These are phyloP conservation scores for Phaeosphaeriaceae sp. DNA, from an alignment of 2,329 filamentous ascomycete genomes.

Conservation along the genomic window DNA sequence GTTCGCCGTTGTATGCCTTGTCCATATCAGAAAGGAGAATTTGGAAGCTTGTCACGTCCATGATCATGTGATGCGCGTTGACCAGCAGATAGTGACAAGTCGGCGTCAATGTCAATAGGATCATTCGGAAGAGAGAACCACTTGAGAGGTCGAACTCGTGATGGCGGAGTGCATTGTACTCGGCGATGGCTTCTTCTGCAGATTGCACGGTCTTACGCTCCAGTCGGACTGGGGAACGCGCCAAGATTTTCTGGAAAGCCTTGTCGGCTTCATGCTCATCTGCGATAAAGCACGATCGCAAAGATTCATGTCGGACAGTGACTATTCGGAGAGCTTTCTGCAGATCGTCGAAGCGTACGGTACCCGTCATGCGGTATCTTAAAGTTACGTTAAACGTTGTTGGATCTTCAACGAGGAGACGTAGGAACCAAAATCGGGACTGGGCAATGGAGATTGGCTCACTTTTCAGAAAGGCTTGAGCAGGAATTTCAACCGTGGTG, in stretches of 20 bases:
- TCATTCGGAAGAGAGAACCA: slow-evolving; percentile 45
- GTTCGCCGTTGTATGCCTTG: slow-evolving; percentile 49
- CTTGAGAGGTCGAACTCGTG: slow-evolving; percentile 51
- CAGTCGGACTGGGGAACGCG: background rate
- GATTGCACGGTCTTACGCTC: background rate
- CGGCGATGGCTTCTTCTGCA: background rate
- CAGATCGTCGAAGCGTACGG: slow-evolving; percentile 39
- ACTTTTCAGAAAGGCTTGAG: slow-evolving; percentile 3
- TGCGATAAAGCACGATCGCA: background rate
- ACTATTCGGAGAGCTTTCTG: slow-evolving; percentile 44
- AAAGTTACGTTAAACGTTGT: slow-evolving; percentile 53
- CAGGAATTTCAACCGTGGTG: slow-evolving; percentile 13
- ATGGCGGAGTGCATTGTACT: background rate
- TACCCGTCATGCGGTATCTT: slow-evolving; percentile 42
- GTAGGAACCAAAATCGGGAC: slow-evolving; percentile 53
- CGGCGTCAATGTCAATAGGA: slow-evolving; percentile 42
- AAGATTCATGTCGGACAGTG: slow-evolving; percentile 2
- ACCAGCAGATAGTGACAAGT: slow-evolving; percentile 53
- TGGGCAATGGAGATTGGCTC: slow-evolving; percentile 52
- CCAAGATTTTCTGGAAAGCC: background rate
- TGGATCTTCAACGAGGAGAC: slow-evolving; percentile 43
- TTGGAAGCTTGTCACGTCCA: slow-evolving; percentile 58
- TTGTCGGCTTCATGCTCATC: background rate
- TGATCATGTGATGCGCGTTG: slow-evolving; percentile 58
- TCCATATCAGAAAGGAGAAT: slow-evolving; percentile 56